Percentiles rank a stretch among this genome's conserved stretches.
phyloP scores from a whole-genome alignment of 2,329 filamentous ascomycete species.

The Herpotrichia juniperi region DNA sequence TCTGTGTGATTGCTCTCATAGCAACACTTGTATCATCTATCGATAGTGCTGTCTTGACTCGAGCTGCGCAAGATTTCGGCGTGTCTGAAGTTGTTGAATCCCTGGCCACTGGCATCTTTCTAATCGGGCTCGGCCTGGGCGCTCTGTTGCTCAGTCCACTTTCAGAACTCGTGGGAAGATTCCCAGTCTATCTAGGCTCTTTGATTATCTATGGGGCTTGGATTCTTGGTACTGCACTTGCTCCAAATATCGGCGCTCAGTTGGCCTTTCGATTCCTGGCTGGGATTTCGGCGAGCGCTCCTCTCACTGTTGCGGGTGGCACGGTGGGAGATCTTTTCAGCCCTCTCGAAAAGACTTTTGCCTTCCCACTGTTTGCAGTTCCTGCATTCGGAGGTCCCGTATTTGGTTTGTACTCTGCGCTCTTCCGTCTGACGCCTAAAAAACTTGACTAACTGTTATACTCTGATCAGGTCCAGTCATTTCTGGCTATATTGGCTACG shows the following conservation, averaged over 20 bases:
- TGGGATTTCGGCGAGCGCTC: conserved; percentile 53
- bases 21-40: too few relatives aligned
- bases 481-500: too few relatives aligned
- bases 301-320: conserved; percentile 27
- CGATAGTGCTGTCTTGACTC: too few relatives aligned
- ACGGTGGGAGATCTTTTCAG: conserved; percentile 26
- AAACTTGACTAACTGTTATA: too few relatives aligned
- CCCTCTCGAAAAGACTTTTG: conserved; percentile 27
- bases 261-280: conserved; percentile 57
- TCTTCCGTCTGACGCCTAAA: too few relatives aligned
- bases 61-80: too few relatives aligned
- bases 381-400: conserved; percentile 23
- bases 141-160: conserved; percentile 50
- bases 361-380: conserved; percentile 31
- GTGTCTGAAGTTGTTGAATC: conserved; percentile 54
- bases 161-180: conserved; percentile 53
- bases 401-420: too few relatives aligned
- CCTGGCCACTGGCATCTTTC: conserved; percentile 54
- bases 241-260: conserved; percentile 55
- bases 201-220: conserved; percentile 37
- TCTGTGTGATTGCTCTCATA: too few relatives aligned
- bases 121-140: conserved; percentile 56
- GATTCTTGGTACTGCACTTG: conserved; percentile 37
- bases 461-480: too few relatives aligned
- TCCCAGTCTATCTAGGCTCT: conserved; percentile 33